These are phyloP conservation scores for Acer negundo DNA, from an alignment of 345 rosid species.

Conservation along the genomic window DNA sequence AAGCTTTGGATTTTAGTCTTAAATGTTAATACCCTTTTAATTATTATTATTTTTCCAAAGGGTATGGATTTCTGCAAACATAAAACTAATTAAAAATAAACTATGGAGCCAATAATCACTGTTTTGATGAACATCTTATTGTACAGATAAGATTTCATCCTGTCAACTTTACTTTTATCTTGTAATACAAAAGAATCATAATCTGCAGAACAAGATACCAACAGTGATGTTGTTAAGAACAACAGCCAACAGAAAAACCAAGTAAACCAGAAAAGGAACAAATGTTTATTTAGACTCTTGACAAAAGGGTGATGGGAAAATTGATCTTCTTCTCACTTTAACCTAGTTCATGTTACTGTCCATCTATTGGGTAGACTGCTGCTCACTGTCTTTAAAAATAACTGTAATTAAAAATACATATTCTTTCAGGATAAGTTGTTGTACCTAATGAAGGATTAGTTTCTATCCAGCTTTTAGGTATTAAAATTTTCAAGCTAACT, in stretches of 20 bases:
- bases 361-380: slow-evolving; percentile 14
- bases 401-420: slow-evolving; percentile 9
- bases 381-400: not conserved
- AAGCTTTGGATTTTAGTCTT: not conserved
- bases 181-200: slow-evolving; percentile 4
- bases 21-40: not conserved
- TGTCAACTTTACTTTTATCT: slow-evolving; percentile 7
- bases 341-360: slow-evolving; percentile 28
- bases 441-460: not conserved
- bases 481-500: not conserved
- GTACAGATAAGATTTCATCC: not conserved
- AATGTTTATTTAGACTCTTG: not conserved
- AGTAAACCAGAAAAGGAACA: not conserved
- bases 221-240: not conserved
- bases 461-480: not conserved
- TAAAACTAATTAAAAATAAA: not conserved
- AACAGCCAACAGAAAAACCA: slow-evolving; percentile 6
- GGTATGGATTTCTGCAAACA: not conserved
- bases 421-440: slow-evolving; percentile 20
- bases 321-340: not conserved
- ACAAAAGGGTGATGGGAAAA: not conserved
- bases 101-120: not conserved
- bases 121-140: not conserved
- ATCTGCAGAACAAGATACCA: not conserved
- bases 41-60: not conserved